A percentile compares a stretch with the other conserved stretches of the same genome.
Evolutionary conservation across 2,329 filamentous ascomycete genomes (phyloP).

Genomic region (Ophiostoma australiae): DNA sequence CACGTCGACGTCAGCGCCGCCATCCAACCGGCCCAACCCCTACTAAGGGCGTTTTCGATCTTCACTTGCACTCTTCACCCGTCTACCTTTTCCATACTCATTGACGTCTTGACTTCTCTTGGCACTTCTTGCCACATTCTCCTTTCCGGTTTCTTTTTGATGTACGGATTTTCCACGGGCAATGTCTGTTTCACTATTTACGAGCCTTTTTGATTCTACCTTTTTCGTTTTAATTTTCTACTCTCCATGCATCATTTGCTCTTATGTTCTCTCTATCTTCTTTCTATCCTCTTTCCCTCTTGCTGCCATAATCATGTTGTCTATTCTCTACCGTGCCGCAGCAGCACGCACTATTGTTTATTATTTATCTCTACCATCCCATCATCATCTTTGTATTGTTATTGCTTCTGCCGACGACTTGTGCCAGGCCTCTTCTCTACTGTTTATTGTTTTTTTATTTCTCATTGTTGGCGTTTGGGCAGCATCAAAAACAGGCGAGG

Average conservation of each 20-base stretch:
- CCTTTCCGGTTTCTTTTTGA: not conserved
- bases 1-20: slow-evolving; percentile 9
- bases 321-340: not conserved
- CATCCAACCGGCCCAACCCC: not conserved
- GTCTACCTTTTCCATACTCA: not conserved
- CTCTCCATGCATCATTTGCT: not conserved
- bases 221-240: not conserved
- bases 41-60: not conserved
- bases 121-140: not conserved
- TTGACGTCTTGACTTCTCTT: not conserved
- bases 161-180: not conserved
- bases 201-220: not conserved
- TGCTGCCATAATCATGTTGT: not conserved
- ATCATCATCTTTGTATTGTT: not conserved
- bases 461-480: not conserved
- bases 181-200: too few species aligned
- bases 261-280: not conserved
- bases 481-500: not conserved
- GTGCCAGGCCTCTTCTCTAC: not conserved
- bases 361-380: not conserved
- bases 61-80: too few species aligned
- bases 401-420: not conserved
- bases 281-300: not conserved
- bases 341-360: not conserved
- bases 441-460: slow-evolving; percentile 13